phyloP scores from a whole-genome alignment of 495 filamentous ascomycete genomes.

The Podospora didyma region DNA sequence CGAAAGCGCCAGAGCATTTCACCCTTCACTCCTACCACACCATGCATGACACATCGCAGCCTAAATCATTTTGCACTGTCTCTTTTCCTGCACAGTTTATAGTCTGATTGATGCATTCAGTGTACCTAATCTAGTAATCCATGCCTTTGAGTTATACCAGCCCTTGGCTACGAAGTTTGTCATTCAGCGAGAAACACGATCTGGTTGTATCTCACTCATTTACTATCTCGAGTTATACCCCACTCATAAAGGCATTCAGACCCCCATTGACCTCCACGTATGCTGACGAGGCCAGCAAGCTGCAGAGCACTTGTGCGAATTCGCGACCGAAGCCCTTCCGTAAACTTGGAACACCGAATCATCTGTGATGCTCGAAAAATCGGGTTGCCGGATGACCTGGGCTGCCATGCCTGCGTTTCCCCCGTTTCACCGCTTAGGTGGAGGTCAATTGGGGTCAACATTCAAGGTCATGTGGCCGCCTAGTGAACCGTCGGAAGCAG shows the following conservation, averaged over 20 bases:
- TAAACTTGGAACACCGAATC: background rate
- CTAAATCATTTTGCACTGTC: too few relatives aligned
- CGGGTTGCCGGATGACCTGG: background rate
- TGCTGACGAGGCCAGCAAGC: background rate
- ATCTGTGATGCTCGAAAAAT: background rate
- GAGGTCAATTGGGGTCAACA: background rate
- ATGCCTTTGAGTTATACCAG: too few relatives aligned
- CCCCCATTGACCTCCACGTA: background rate
- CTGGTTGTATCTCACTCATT: too few relatives aligned
- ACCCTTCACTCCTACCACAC: too few relatives aligned
- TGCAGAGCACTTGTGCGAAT: background rate
- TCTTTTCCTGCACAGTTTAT: too few relatives aligned
- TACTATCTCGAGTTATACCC: too few relatives aligned
- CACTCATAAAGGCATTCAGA: background rate
- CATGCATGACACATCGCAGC: too few relatives aligned
- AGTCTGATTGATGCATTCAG: too few relatives aligned
- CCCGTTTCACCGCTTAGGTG: slow-evolving; percentile 1
- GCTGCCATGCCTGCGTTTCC: background rate
- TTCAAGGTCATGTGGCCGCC: slow-evolving; percentile 5
- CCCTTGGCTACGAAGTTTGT: too few relatives aligned
- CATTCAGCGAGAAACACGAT: too few relatives aligned
- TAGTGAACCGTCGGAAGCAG: background rate
- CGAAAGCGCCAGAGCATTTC: too few relatives aligned
- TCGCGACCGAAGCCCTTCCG: background rate
- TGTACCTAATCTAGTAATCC: too few relatives aligned